These are phyloP conservation scores for Rutstroemia sp. DNA, from an alignment of 2,329 filamentous ascomycete species.

Conservation along the genomic window DNA sequence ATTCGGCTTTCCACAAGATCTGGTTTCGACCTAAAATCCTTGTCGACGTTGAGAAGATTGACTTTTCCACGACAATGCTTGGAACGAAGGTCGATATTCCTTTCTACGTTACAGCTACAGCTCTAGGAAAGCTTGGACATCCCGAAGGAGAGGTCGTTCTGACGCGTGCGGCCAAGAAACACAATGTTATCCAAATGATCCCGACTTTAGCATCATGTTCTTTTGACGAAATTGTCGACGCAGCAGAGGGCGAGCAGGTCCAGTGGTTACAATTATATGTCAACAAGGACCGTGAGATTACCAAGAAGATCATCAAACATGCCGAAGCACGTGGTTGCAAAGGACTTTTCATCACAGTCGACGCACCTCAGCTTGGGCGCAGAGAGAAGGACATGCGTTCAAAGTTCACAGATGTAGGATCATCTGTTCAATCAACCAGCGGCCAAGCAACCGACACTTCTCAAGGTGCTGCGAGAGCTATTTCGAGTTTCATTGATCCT, in stretches of 20 bases:
- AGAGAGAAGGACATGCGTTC: constrained; percentile 96
- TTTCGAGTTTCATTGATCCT: constrained; percentile 95
- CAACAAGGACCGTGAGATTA: constrained; percentile 91
- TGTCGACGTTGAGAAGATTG: constrained; percentile 80
- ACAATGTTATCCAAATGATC: constrained; percentile 97
- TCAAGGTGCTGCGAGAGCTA: constrained; percentile 90
- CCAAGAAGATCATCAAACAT: constrained; percentile 81
- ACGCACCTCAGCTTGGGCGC: constrained; percentile 89
- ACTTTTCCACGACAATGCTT: constrained; percentile 88
- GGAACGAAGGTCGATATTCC: constrained; percentile 77
- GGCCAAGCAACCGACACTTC: constrained; percentile 72
- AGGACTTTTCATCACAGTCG: constrained; percentile 95
- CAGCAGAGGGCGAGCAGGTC: constrained; percentile 67
- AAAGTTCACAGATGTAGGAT: constrained; percentile 80
- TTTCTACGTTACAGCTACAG: constrained; percentile 95
- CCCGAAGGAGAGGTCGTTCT: constrained; percentile 90
- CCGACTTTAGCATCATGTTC: constrained; percentile 94
- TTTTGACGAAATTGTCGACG: constrained; percentile 95
- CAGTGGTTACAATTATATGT: constrained; percentile 96
- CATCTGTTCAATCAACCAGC: constrained; percentile 63
- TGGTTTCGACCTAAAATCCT: constrained; percentile 91
- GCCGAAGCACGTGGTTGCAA: constrained; percentile 89
- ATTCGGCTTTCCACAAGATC: constrained; percentile 92
- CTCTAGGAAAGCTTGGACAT: constrained; percentile 88
- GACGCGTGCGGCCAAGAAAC: constrained; percentile 73